Base-by-base conservation (phyloP, 768 basidiomycete genomes). In the Obba rivulosa region DNA sequence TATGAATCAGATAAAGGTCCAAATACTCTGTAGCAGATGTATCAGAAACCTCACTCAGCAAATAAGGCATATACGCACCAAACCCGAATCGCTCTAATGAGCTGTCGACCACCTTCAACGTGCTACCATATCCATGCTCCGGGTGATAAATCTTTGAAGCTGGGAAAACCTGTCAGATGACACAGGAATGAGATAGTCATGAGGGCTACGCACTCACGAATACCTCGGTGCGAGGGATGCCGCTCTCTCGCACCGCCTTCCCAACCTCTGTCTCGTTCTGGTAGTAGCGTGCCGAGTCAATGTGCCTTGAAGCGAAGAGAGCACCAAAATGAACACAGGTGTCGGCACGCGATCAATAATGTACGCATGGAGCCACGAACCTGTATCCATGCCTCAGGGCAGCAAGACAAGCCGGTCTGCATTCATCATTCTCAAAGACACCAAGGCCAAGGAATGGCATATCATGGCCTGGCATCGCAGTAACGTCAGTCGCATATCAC, bases 201-300 rank as follows among this genome's bases (percentile, higher is more conserved):
- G 25, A 31, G 28, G 5, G 7, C 28, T 25, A 68, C 78, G 46
- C 54, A 87, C 87, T 71, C 50, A 83, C 69, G 61, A 79, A 83
- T 52, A 85, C 68, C 51, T 92, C 82, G 16, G 75, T 74, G 57
- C 90, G 74, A 17, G 82, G 80, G 28, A 91, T 73, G 25, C 87
- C 91, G 51, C 81, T 83, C 35, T 75, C 77, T 53, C 73, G 79
- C 58, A 93, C 79, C 8, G 87, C 89, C 50, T 80, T 72, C 2
- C 89, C 90, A 9, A 92, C 89, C 52, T 86, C 80, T 54, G 78
- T 78, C 61, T 91, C 87, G 59, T 90, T 92, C 49, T 74, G 72
- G 57, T 85, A 84, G 41, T 47, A 41, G 3, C 56, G 52, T 21
- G 56, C 56, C 1, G 52, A 78, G 62, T 90, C 88, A 38, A 90